These are phyloP conservation scores for Candida golubevii DNA, from an alignment of 805 yeast species.

Conservation along the genomic window DNA sequence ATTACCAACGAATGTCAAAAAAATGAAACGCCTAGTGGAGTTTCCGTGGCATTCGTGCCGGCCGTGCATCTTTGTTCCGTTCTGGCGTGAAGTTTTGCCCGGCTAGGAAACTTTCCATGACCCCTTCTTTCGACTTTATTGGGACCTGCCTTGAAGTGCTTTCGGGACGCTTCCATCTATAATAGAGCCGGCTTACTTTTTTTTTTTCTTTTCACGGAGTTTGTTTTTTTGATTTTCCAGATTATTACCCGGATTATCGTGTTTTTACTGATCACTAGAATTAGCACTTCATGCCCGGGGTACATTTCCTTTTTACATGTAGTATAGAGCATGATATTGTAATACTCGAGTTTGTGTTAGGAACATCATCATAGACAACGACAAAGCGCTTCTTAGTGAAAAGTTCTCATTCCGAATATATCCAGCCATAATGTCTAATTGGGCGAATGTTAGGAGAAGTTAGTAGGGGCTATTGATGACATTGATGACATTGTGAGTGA, in stretches of 20 bases:
- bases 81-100: constrained; percentile 17
- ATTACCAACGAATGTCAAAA: constrained; percentile 25
- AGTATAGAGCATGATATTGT: too few relatives aligned
- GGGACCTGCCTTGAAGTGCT: constrained; percentile 17
- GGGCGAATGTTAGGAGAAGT: too few relatives aligned
- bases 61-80: constrained; percentile 18
- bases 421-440: too few relatives aligned
- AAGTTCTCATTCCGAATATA: too few relatives aligned
- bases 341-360: too few relatives aligned
- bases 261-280: constrained; percentile 36
- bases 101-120: constrained; percentile 19
- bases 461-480: too few relatives aligned
- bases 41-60: constrained; percentile 19
- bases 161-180: constrained; percentile 11
- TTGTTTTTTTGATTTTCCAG: constrained; percentile 34
- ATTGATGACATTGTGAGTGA: too few relatives aligned
- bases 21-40: constrained; percentile 30
- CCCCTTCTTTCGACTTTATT: constrained; percentile 3
- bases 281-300: constrained; percentile 50
- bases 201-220: constrained; percentile 30
- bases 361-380: too few relatives aligned
- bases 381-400: too few relatives aligned
- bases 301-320: constrained; percentile 18
- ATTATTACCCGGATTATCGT: constrained; percentile 45
- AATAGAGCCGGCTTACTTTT: constrained; percentile 7